Evolutionary conservation across 75 land plant genomes (phyloP).

Genomic region (Sequoia sempervirens): DNA sequence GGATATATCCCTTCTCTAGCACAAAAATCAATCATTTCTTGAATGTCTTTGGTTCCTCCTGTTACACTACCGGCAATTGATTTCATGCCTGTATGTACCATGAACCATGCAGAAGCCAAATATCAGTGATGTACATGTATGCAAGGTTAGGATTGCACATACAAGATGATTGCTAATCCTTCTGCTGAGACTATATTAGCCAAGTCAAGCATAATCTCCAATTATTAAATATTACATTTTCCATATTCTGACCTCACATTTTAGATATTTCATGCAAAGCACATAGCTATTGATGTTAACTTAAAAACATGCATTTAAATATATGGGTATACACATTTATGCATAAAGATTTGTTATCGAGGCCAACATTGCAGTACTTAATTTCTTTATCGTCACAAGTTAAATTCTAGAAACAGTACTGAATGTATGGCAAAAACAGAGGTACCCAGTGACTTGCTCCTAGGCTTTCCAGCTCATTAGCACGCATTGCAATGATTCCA

Average conservation of each 20-base stretch:
- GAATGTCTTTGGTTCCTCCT: conserved; percentile 60
- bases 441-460: not conserved
- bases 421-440: not conserved
- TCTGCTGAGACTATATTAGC: not conserved
- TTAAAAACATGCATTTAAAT: not conserved
- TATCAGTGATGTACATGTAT: not conserved
- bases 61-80: conserved; percentile 57
- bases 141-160: not conserved
- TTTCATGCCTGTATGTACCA: conserved; percentile 33
- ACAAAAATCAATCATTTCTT: conserved; percentile 82
- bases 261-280: not conserved
- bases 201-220: not conserved
- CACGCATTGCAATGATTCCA: not conserved
- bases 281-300: not conserved
- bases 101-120: not conserved
- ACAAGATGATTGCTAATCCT: not conserved
- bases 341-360: not conserved
- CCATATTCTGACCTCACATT: not conserved
- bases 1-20: conserved; percentile 56
- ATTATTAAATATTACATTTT: not conserved
- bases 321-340: not conserved
- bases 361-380: not conserved
- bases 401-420: not conserved
- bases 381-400: not conserved
- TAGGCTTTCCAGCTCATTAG: not conserved